phyloP scores from a whole-genome alignment of 148 eudicot genomes.

The Tetragonia tetragonoides region DNA sequence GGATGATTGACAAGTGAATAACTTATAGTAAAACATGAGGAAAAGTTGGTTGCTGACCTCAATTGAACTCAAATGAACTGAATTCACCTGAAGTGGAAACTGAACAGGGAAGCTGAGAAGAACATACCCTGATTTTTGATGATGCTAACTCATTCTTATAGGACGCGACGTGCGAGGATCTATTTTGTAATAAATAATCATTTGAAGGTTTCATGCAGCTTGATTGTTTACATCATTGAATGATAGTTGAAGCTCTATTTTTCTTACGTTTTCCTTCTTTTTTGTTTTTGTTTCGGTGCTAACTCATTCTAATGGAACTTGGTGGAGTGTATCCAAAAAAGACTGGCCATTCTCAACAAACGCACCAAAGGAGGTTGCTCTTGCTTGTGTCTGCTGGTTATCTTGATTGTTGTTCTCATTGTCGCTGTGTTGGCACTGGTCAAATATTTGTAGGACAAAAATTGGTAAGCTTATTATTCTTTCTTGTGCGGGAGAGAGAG shows the following conservation, averaged over 20 bases:
- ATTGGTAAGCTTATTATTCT: slow-evolving; percentile 19
- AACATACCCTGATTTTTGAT: background rate
- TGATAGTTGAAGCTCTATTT: background rate
- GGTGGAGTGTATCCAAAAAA: slow-evolving; percentile 75
- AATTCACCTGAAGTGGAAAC: too few species aligned
- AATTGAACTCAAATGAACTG: too few species aligned
- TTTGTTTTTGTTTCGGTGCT: background rate
- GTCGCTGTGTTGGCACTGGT: slow-evolving; percentile 52
- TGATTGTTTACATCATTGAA: background rate
- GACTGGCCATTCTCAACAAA: slow-evolving; percentile 65
- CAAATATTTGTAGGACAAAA: slow-evolving; percentile 53
- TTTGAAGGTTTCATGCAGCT: background rate
- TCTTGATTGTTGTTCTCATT: slow-evolving; percentile 53
- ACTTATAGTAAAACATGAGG: too few species aligned
- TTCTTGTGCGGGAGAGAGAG: background rate
- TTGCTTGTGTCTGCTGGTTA: slow-evolving; percentile 52
- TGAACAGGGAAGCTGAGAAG: too few species aligned
- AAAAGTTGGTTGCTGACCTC: too few species aligned
- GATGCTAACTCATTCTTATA: background rate
- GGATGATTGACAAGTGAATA: too few species aligned
- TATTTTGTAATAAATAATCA: background rate
- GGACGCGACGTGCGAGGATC: background rate
- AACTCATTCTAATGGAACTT: slow-evolving; percentile 13
- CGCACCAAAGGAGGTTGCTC: slow-evolving; percentile 84
- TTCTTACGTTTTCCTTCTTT: background rate